Base-by-base conservation (phyloP, 306 rosid species). In the Rubus parviflorus region DNA sequence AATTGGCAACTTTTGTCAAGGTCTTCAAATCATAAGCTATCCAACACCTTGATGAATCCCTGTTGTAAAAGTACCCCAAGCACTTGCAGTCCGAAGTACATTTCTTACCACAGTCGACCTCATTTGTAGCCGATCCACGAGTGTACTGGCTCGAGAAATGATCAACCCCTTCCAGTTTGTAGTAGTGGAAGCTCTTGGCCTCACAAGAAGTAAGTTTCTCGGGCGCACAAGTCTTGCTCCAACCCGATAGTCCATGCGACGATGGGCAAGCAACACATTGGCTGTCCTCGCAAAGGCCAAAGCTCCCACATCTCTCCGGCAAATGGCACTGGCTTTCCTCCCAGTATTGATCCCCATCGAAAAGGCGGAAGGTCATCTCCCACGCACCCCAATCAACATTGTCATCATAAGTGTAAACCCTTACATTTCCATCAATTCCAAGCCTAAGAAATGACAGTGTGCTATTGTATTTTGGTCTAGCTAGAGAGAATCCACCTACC, bases 191-290 rank as follows among this genome's bases (percentile, higher is more conserved):
- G 0, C 77, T 88, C 49, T 68, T 86, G 4, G 73, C 42, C 19
- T 63, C 77, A 51, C 93, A 87, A 5, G 86, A 80, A 40, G 69
- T 80, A 11, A 87, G 74, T 72, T 75, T 22, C 80, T 87, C 77
- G 6, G 88, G 61, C 12, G 58, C 80, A 65, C 96, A 93, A 3
- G 68, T 73, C 43, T 85, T 78, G 75, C 87, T 90, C 92, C 92
- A 93, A 0, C 93, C 90, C 49, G 81, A 4, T 5, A 86, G 0
- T 15, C 91, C 96, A 67, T 70, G 90, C 22, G 75, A 68, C 62
- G 77, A 82, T 5, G 90, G 94, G 37, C 93, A 93, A 30, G 72
- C 96, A 52, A 90, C 92, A 68, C 96, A 93, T 41, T 89, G 92
- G 76, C 81, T 81, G 4, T 89, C 86, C 75, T 87, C 96, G 68